phyloP scores from a whole-genome alignment of 495 filamentous ascomycete genomes.

The Letharia lupina region DNA sequence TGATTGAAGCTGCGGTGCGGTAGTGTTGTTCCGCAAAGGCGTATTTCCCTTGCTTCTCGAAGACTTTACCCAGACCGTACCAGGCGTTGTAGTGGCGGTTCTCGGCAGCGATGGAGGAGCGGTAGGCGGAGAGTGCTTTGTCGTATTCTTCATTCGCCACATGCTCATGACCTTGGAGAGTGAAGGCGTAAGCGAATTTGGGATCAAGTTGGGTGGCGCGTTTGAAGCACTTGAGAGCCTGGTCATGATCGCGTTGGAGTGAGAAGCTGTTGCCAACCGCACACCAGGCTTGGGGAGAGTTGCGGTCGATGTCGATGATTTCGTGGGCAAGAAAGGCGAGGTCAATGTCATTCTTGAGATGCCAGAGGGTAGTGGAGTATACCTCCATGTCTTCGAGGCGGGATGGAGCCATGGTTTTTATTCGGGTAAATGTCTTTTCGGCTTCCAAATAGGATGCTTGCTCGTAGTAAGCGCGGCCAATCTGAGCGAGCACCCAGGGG shows the following conservation, averaged over 20 bases:
- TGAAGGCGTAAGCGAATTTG: conserved; percentile 90
- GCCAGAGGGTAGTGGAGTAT: conserved; percentile 96
- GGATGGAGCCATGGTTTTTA: conserved; percentile 67
- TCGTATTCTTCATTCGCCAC: conserved; percentile 96
- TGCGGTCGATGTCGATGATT: conserved; percentile 72
- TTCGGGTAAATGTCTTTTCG: conserved; percentile 70
- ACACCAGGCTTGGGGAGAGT: conserved; percentile 93
- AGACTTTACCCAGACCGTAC: conserved; percentile 89
- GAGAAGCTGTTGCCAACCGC: conserved; percentile 92
- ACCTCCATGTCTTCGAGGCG: conserved; percentile 91
- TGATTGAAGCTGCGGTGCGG: conserved; percentile 73
- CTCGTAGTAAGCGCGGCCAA: conserved; percentile 85
- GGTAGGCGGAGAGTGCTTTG: conserved; percentile 79
- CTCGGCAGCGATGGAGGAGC: conserved; percentile 73
- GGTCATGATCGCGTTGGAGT: conserved; percentile 88
- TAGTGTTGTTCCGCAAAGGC: conserved; percentile 88
- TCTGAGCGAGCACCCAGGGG: conserved; percentile 86
- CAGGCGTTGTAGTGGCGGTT: conserved; percentile 92
- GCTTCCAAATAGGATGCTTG: conserved; percentile 75
- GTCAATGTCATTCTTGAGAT: conserved; percentile 83
- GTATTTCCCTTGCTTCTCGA: conserved; percentile 89
- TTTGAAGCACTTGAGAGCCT: conserved; percentile 91
- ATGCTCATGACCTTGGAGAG: conserved; percentile 91
- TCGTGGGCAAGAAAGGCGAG: conserved; percentile 88
- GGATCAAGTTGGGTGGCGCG: conserved; percentile 84